phyloP scores from a whole-genome alignment of 2,329 filamentous ascomycete species.

The Xylariaceae sp. region DNA sequence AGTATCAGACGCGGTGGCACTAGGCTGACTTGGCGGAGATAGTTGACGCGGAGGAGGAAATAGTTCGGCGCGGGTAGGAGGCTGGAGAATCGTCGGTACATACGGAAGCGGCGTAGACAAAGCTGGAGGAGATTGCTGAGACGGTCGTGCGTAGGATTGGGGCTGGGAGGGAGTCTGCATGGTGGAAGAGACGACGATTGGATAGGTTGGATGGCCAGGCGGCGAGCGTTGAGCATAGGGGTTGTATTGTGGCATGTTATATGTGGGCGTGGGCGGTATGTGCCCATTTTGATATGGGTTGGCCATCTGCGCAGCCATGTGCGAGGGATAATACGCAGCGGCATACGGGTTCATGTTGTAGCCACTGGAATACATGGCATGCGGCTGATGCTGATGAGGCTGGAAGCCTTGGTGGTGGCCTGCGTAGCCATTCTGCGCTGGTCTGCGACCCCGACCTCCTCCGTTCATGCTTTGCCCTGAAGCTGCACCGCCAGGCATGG shows the following conservation, averaged over 20 bases:
- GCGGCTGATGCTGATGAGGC: slow-evolving; percentile 30
- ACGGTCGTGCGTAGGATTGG: slow-evolving; percentile 46
- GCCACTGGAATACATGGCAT: slow-evolving; percentile 43
- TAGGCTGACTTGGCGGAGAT: slow-evolving; percentile 39
- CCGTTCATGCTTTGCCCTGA: slow-evolving; percentile 25
- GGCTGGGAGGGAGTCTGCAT: slow-evolving; percentile 40
- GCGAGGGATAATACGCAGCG: slow-evolving; percentile 44
- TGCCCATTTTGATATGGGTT: slow-evolving; percentile 56
- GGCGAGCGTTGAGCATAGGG: slow-evolving; percentile 30
- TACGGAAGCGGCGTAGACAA: slow-evolving; percentile 51
- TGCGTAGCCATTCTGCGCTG: slow-evolving; percentile 38
- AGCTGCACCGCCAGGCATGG: slow-evolving; percentile 43
- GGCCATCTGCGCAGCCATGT: slow-evolving; percentile 52
- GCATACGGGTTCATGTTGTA: slow-evolving; percentile 50
- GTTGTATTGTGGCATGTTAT: slow-evolving; percentile 44
- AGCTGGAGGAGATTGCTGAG: slow-evolving; percentile 47
- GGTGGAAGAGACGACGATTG: slow-evolving; percentile 46
- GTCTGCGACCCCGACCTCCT: slow-evolving; percentile 35
- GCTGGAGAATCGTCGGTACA: slow-evolving; percentile 35
- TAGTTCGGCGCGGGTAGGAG: slow-evolving; percentile 48
- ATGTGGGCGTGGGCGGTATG: slow-evolving; percentile 43
- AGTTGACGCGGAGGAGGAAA: slow-evolving; percentile 50
- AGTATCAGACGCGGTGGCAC: no score
- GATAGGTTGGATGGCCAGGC: slow-evolving; percentile 51
- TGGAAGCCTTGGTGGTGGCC: slow-evolving; percentile 32